Evolutionary conservation across 768 basidiomycete species (phyloP).

Genomic region (Pleurotus tuber-regium): DNA sequence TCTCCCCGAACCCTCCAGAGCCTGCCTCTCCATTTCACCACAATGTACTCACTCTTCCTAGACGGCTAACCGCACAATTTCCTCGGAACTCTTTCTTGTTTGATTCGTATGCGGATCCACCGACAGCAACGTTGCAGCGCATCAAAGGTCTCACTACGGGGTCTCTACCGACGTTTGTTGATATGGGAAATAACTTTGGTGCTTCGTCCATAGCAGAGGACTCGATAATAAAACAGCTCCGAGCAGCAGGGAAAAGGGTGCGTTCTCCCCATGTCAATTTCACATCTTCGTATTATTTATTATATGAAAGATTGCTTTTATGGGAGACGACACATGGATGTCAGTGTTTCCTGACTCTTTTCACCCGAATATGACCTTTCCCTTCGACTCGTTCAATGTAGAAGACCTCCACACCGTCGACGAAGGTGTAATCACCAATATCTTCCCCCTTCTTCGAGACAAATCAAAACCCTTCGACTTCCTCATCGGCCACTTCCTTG

Average conservation of each 20-base stretch:
- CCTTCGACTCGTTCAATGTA: conserved; percentile 97
- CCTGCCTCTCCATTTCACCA: conserved; percentile 73
- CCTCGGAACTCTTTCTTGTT: conserved; percentile 82
- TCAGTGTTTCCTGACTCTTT: conserved; percentile 82
- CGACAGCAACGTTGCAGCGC: conserved; percentile 90
- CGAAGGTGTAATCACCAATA: conserved; percentile 78
- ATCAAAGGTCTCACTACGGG: conserved; percentile 95
- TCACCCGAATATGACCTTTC: conserved; percentile 66
- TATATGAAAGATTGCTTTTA: conserved; percentile 66
- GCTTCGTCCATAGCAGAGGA: conserved; percentile 85
- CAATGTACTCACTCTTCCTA: conserved; percentile 75
- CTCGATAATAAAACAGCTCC: conserved; percentile 76
- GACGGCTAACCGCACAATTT: conserved; percentile 56
- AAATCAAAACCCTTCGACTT: conserved; percentile 70
- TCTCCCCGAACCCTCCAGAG: conserved; percentile 64
- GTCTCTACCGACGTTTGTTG: conserved; percentile 92
- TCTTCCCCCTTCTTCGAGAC: conserved; percentile 74
- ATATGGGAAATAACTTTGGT: conserved; percentile 88
- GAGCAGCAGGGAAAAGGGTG: conserved; percentile 58
- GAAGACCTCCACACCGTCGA: conserved; percentile 98
- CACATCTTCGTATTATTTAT: not conserved
- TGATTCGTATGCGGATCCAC: conserved; percentile 89
- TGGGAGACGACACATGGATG: conserved; percentile 98
- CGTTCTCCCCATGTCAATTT: conserved; percentile 17
- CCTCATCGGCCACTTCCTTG: conserved; percentile 89